phyloP scores from a whole-genome alignment of 2,329 filamentous ascomycete species.

The Penicillium sp. region DNA sequence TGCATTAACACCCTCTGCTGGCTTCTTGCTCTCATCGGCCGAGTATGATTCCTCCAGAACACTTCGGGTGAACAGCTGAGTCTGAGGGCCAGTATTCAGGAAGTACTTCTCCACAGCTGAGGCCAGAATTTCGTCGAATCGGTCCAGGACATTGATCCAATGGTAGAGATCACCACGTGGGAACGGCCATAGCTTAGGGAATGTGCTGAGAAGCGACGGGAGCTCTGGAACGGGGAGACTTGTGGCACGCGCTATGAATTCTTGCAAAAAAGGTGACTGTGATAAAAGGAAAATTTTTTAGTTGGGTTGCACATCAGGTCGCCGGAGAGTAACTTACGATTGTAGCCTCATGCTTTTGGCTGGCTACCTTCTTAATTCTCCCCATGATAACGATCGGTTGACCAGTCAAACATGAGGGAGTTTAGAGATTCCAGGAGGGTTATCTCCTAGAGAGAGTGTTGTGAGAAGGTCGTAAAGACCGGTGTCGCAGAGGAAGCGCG shows the following conservation, averaged over 20 bases:
- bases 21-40: constrained; percentile 59
- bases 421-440: constrained; percentile 24
- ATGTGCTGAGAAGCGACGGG: constrained; percentile 70
- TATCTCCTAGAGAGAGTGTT: constrained; percentile 27
- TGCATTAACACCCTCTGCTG: constrained; percentile 52
- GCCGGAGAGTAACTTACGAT: constrained; percentile 40
- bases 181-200: constrained; percentile 90
- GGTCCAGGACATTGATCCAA: constrained; percentile 92
- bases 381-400: constrained; percentile 42
- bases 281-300: constrained; percentile 24
- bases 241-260: constrained; percentile 71
- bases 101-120: constrained; percentile 77
- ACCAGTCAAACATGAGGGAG: constrained; percentile 43
- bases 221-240: constrained; percentile 66
- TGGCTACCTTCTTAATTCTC: constrained; percentile 54
- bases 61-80: constrained; percentile 62
- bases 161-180: constrained; percentile 94
- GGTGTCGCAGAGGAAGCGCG: constrained; percentile 31
- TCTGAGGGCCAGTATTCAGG: constrained; percentile 76
- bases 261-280: constrained; percentile 82
- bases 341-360: constrained; percentile 52
- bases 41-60: constrained; percentile 45
- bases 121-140: constrained; percentile 86
- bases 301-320: constrained; percentile 13
- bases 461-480: constrained; percentile 28